Conservation (phyloP, 1,284 basidiomycete species). For the Sphaerobolus stellatus region DNA sequence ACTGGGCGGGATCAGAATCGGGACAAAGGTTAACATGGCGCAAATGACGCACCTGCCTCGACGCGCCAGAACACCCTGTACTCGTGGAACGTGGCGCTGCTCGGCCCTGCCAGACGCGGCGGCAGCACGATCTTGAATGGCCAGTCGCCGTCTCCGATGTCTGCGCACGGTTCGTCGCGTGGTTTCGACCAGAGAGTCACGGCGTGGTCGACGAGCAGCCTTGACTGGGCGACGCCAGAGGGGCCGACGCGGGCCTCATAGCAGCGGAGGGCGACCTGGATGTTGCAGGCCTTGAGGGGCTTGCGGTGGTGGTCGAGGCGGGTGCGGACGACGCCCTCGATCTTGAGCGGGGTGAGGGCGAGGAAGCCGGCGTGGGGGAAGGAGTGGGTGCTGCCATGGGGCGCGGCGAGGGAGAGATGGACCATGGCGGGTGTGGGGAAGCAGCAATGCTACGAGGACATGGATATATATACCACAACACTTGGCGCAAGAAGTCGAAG, state of each 20-base stretch:
- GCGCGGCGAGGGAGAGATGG: constrained; percentile 58
- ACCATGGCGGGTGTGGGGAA: constrained; percentile 46
- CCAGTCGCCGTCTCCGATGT: constrained; percentile 61
- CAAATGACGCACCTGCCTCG: constrained; percentile 63
- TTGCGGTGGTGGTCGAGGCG: constrained; percentile 69
- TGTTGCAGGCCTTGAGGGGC: constrained; percentile 57
- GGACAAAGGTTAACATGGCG: constrained; percentile 14
- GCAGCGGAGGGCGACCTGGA: constrained; percentile 71
- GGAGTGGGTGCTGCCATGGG: constrained; percentile 63
- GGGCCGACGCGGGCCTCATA: constrained; percentile 71
- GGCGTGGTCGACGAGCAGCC: constrained; percentile 64
- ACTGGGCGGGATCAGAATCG: constrained; percentile 37
- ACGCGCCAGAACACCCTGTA: constrained; percentile 79
- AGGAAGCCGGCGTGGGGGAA: constrained; percentile 78
- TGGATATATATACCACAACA: constrained; percentile 2
- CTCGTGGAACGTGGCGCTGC: constrained; percentile 69
- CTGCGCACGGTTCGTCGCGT: constrained; percentile 52
- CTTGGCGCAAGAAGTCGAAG: background rate
- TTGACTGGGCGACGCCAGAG: constrained; percentile 54
- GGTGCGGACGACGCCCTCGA: constrained; percentile 75
- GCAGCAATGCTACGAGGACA: constrained; percentile 9
- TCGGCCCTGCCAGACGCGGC: constrained; percentile 59
- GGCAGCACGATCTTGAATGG: constrained; percentile 73
- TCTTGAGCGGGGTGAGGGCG: constrained; percentile 73
- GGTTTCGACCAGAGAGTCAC: constrained; percentile 67